Percentiles rank a stretch among this genome's conserved stretches.
These are phyloP conservation scores for Eremothecium cymbalariae DNA, from an alignment of 1,139 yeast genomes.

Conservation along the genomic window DNA sequence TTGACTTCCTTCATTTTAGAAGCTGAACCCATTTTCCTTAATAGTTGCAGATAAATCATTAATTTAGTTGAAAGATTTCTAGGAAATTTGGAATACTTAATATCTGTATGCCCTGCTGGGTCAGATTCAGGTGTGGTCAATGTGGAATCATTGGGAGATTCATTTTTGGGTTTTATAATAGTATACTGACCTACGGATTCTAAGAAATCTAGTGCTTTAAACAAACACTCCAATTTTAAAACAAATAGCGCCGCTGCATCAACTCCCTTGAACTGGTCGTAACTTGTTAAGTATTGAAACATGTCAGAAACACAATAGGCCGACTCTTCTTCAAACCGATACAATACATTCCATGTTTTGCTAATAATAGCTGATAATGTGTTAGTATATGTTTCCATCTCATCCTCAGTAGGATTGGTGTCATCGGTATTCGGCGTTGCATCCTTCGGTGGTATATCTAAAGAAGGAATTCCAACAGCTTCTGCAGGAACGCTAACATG, in stretches of 20 bases:
- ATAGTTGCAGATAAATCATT: slow-evolving; percentile 67
- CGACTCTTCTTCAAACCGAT: slow-evolving; percentile 86
- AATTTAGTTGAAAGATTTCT: slow-evolving; percentile 73
- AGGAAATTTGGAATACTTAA: slow-evolving; percentile 62
- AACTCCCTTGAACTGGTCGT: slow-evolving; percentile 64
- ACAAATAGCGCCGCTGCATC: slow-evolving; percentile 68
- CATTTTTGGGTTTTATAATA: neutral
- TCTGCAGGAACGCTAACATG: slow-evolving; percentile 71
- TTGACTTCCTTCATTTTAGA: slow-evolving; percentile 23
- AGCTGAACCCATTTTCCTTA: slow-evolving; percentile 43
- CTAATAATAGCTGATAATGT: slow-evolving; percentile 62
- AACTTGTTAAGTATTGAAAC: slow-evolving; percentile 77
- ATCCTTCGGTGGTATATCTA: slow-evolving; percentile 29
- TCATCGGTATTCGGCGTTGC: slow-evolving; percentile 17
- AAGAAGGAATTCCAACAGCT: slow-evolving; percentile 46
- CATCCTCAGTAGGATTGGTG: slow-evolving; percentile 40
- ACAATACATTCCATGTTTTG: slow-evolving; percentile 80
- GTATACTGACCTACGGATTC: slow-evolving; percentile 16
- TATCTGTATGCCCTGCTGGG: neutral
- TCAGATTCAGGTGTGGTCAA: slow-evolving; percentile 5
- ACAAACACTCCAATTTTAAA: slow-evolving; percentile 65
- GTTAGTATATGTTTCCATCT: slow-evolving; percentile 46
- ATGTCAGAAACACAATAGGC: slow-evolving; percentile 89
- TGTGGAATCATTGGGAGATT: neutral
- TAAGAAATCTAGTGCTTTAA: slow-evolving; percentile 62